These are phyloP conservation scores for Bruguiera hainesii DNA, from an alignment of 441 rosid species.

Conservation along the genomic window DNA sequence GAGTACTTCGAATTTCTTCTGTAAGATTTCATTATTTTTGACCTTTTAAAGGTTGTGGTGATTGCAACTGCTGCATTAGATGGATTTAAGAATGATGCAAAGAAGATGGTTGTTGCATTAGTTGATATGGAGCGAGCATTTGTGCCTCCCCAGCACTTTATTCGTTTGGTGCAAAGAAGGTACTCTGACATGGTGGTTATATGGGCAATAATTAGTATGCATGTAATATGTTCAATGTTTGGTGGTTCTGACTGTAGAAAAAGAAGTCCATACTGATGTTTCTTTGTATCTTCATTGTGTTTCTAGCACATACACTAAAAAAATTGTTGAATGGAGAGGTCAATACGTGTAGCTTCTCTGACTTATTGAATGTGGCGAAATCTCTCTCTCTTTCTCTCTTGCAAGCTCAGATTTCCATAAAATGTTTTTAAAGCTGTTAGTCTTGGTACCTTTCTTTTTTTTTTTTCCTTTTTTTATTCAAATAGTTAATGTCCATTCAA, in stretches of 20 bases:
- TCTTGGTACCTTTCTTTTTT: background rate
- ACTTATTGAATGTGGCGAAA: too few species aligned
- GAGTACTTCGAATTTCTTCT: slow-evolving; percentile 9
- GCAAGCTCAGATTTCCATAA: too few species aligned
- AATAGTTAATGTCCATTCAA: too few species aligned
- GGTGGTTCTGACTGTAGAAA: background rate
- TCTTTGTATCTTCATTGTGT: too few species aligned
- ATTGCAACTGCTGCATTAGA: slow-evolving; percentile 89
- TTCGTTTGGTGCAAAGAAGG: slow-evolving; percentile 95
- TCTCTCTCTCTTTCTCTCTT: too few species aligned
- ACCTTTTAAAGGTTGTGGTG: slow-evolving; percentile 58
- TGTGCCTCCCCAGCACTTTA: slow-evolving; percentile 98
- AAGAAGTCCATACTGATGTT: too few species aligned
- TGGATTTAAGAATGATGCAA: slow-evolving; percentile 80
- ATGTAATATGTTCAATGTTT: background rate
- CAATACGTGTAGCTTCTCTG: too few species aligned
- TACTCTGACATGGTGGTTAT: slow-evolving; percentile 16
- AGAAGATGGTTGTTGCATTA: slow-evolving; percentile 93
- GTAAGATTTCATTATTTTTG: slow-evolving; percentile 9
- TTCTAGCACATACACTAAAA: background rate
- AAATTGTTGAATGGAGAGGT: too few species aligned
- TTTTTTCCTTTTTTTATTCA: too few species aligned
- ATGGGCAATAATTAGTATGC: background rate
- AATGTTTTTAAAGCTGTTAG: background rate
- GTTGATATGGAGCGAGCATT: slow-evolving; percentile 99